Evolutionary conservation across 1,284 basidiomycete species (phyloP), one percentile per base, ranked within the genome.

Genomic region (Cryptococcus sp.): DNA sequence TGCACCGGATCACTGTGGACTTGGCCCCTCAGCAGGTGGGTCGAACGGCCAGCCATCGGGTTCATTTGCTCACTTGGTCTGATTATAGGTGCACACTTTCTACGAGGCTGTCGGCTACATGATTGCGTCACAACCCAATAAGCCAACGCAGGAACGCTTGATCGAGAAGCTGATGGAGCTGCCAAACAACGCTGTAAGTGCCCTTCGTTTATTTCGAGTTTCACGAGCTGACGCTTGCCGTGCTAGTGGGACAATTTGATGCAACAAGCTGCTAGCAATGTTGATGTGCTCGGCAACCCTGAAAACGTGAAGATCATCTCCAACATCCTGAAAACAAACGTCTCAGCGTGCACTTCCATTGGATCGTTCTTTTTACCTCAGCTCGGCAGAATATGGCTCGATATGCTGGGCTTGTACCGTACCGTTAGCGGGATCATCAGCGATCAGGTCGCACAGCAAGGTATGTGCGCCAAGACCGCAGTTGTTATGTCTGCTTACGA

Each of bases 41-140:
- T 58, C 15, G 25, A 15, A 11, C 23, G 52, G 25, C 50, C 26
- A 40, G 34, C 16, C 6, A 7, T 23, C 38, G 23, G 50, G 26
- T 5, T 23, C 26, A 26, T 5, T 5, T 7, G 17, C 26, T 15
- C 11, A 43, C n/a, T 47, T 15, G 22, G 8, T 15, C 20, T 23
- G 48, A 52, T 62, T 26, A 58, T 51, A 69, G 86, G 90, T 94
- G 23, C 92, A 95, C 77, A 94, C 92, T 0, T 96, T 95, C 81
- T 96, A 96, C 72, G 95, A 99, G 80, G 96, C 96, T 7, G 90
- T 98, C 50, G 96, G 96, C 20, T 93, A 98, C 81, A 99, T 99
- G 96, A 97, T 99, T 69, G 93, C 94, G 19, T 93, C 95, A 1
- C 96, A 99, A 76, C 95, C 95, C 46, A 97, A 99, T 79, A 95